Evolutionary conservation across 2,329 filamentous ascomycete genomes (phyloP), one percentile per base, ranked within the genome.

Genomic region (Kalaharituber pfeilii): DNA sequence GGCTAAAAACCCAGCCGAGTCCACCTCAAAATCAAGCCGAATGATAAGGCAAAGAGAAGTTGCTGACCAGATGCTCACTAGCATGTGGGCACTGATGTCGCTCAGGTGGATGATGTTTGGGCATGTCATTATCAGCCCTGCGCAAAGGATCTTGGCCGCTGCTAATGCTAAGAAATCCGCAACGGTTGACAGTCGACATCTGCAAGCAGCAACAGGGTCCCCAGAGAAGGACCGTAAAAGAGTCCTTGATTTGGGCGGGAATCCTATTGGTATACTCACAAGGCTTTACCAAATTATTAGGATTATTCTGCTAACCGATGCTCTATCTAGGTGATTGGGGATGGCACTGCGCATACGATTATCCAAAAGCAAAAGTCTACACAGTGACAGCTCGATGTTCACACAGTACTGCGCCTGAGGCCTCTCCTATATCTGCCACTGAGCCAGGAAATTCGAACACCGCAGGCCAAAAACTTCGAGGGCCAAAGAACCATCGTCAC

Each of bases 321-420:
- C 30, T 30, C 33, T 36, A 39, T 57, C 69, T 51, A 71, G 71
- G 56, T 71, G 87, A 94, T 68, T 98, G 91, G 91, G 89, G 85
- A 22, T 98, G 91, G 91, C 81, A 91, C 66, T 84, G 86, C 55
- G 87, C 91, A 0, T 75, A 84, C 50, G 82, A 89, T 66, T 91
- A 88, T 68, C 86, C 85, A 18, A 82, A 86, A 66, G 77, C 84
- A 54, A 87, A 86, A 66, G 79, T 95, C 53, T 93, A 88, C 71
- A 95, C 89, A 0, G 86, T 89, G 53, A 84, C 83, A 33, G 76
- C 79, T 33, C 82, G 86, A 66, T 70, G 80, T 27, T 80, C 80
- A 63, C 84, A 84, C 67, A 78, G 1, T n/a, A 20, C 5, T 26
- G 5, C n/a, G n/a, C n/a, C n/a, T n/a, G n/a, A n/a, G n/a, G n/a